Percentiles rank a stretch among this genome's conserved stretches.
Evolutionary conservation across 176 grass and related monocot species (phyloP).

Genomic region (Raddia distichophylla): DNA sequence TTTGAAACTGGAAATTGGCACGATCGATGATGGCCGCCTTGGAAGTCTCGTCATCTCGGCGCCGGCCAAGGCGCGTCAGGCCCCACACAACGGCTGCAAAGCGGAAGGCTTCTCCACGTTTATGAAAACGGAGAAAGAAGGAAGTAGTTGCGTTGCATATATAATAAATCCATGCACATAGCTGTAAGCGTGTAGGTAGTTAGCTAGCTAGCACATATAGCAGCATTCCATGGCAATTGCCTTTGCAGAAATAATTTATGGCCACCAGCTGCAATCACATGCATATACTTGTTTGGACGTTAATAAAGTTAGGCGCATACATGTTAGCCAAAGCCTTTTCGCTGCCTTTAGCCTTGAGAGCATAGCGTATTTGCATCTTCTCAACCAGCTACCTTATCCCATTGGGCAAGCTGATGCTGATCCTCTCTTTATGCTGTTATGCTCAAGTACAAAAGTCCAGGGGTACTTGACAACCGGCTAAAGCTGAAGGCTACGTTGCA

Average conservation of each 20-base stretch:
- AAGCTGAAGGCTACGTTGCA: background rate
- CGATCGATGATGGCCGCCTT: background rate
- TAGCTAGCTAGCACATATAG: background rate
- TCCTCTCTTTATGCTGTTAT: background rate
- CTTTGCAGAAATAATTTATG: background rate
- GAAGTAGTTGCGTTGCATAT: background rate
- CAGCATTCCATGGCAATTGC: background rate
- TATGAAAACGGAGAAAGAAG: background rate
- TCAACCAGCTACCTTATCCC: background rate
- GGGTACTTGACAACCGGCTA: background rate
- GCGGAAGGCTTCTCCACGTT: background rate
- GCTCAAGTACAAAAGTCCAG: background rate
- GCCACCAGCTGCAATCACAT: background rate
- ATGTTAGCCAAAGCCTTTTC: background rate
- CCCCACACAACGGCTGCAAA: conserved; percentile 23
- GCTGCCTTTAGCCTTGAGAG: background rate
- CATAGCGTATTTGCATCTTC: background rate
- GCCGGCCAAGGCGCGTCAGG: background rate
- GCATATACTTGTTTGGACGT: background rate
- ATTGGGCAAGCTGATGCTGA: background rate
- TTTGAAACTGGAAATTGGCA: background rate
- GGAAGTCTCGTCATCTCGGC: conserved; percentile 20
- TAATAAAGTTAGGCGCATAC: background rate
- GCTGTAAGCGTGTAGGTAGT: background rate
- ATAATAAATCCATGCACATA: background rate